Conservation (phyloP, 2,329 filamentous ascomycete genomes). For the Cercospora janseana region DNA sequence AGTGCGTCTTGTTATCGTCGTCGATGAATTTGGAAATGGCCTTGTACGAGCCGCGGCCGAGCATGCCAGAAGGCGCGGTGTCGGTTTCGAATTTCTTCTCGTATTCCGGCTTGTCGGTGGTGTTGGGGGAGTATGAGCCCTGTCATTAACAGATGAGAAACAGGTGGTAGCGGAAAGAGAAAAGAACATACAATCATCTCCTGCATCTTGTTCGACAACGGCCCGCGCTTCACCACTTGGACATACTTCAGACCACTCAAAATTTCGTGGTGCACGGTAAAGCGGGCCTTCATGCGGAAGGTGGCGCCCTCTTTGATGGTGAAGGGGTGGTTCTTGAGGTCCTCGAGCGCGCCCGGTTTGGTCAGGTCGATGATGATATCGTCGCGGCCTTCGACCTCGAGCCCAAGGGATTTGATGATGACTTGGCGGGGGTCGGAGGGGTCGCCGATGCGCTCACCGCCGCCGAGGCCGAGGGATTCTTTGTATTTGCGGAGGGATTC, state of each 20-base stretch:
- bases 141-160: slow-evolving; percentile 38
- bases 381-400: slow-evolving; percentile 75
- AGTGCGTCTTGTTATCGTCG: slow-evolving; percentile 86
- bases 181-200: slow-evolving; percentile 86
- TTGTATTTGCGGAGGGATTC: slow-evolving; percentile 98
- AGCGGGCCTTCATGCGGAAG: slow-evolving; percentile 91
- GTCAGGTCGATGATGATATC: slow-evolving; percentile 90
- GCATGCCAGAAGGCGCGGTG: slow-evolving; percentile 86
- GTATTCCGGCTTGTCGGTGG: slow-evolving; percentile 79
- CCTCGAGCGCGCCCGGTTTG: slow-evolving; percentile 66
- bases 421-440: slow-evolving; percentile 79
- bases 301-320: slow-evolving; percentile 93
- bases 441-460: slow-evolving; percentile 52
- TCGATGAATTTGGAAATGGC: slow-evolving; percentile 89
- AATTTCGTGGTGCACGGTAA: slow-evolving; percentile 96
- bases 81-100: slow-evolving; percentile 91
- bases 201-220: slow-evolving; percentile 84
- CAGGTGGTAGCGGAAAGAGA: background rate
- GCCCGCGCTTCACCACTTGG: slow-evolving; percentile 87
- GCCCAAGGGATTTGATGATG: slow-evolving; percentile 86
- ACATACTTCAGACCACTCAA: slow-evolving; percentile 94
- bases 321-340: slow-evolving; percentile 88
- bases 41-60: slow-evolving; percentile 86
- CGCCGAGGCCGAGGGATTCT: slow-evolving; percentile 83
- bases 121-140: slow-evolving; percentile 93